Evolutionary conservation across 345 rosid species (phyloP).

Genomic region (Acer yangbiense): DNA sequence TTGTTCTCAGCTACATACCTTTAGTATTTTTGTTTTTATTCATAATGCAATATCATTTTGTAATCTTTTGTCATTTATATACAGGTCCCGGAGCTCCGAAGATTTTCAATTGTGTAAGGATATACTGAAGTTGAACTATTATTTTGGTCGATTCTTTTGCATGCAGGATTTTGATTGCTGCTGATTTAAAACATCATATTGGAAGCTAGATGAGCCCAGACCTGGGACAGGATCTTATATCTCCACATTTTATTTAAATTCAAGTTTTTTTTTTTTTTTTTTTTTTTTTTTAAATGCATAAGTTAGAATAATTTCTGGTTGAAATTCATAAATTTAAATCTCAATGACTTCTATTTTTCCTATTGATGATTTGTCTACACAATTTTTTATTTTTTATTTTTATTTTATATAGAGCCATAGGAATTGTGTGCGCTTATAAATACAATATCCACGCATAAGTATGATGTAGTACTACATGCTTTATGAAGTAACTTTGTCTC

Average conservation of each 20-base stretch:
- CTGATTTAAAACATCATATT: not conserved
- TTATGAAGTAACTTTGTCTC: not conserved
- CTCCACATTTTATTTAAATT: not conserved
- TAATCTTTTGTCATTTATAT: constrained; percentile 8
- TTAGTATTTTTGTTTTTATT: not conserved
- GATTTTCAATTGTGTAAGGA: constrained; percentile 78
- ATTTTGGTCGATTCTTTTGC: not conserved
- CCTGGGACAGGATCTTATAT: not conserved
- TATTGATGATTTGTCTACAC: not conserved
- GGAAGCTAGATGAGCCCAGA: not conserved
- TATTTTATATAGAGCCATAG: too few relatives aligned
- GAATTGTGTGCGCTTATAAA: not conserved
- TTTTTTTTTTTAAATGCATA: not conserved
- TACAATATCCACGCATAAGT: not conserved
- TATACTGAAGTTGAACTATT: constrained; percentile 14
- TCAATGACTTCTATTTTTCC: not conserved
- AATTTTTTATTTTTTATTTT: too few relatives aligned
- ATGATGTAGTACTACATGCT: not conserved
- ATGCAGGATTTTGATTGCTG: constrained; percentile 1
- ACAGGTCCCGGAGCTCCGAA: constrained; percentile 93
- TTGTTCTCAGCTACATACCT: not conserved
- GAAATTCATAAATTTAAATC: not conserved
- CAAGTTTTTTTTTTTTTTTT: not conserved
- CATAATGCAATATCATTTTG: not conserved
- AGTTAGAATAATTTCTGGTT: not conserved